phyloP scores from a whole-genome alignment of 225 moss, liverwort and hornwort genomes.

The Lunularia cruciata region DNA sequence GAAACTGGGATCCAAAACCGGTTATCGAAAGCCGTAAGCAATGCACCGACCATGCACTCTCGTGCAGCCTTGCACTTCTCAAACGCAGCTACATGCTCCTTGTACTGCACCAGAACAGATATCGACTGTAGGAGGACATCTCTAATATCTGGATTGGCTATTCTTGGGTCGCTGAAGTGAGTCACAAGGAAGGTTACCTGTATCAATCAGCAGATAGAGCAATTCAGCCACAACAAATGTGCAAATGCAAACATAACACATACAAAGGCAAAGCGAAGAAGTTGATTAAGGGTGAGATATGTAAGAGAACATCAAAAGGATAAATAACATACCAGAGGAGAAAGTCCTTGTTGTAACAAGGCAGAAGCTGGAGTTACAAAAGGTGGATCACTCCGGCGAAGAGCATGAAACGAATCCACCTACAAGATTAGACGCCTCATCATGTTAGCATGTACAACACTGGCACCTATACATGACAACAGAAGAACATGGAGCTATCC shows the following conservation, averaged over 20 bases:
- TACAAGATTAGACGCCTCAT: conserved; percentile 21
- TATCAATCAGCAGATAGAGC: neutral
- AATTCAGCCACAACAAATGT: neutral
- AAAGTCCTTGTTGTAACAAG: conserved; percentile 91
- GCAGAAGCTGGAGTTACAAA: conserved; percentile 83
- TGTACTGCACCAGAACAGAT: conserved; percentile 91
- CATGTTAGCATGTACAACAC: neutral
- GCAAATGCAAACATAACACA: neutral
- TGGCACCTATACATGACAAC: neutral
- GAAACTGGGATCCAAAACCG: conserved; percentile 99
- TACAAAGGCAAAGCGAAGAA: neutral
- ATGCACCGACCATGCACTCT: conserved; percentile 73
- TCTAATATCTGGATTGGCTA: conserved; percentile 91
- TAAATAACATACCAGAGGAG: conserved; percentile 65
- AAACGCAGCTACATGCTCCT: conserved; percentile 86
- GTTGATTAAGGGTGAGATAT: neutral
- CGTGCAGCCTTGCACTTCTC: conserved; percentile 86
- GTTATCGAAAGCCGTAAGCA: conserved; percentile 80
- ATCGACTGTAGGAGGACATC: conserved; percentile 90
- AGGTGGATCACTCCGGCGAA: conserved; percentile 93
- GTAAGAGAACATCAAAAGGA: neutral
- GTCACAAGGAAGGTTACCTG: conserved; percentile 93
- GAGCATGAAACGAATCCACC: conserved; percentile 97
- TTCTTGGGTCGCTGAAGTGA: conserved; percentile 82
- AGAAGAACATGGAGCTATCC: neutral